Conservation (phyloP, 441 rosid genomes). For the Lepidium campestre region DNA sequence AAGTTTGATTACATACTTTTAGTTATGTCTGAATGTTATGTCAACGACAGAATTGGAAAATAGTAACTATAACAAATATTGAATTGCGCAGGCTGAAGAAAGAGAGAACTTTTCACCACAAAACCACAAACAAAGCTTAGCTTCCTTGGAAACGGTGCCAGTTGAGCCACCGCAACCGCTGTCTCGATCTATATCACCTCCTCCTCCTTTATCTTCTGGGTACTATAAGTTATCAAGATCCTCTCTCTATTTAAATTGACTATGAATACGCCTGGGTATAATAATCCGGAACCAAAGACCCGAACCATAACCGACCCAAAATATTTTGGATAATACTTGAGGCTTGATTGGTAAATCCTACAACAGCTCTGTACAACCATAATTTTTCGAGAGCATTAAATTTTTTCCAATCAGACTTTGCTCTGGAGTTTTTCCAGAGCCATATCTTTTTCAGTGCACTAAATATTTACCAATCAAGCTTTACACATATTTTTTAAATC, state of each 20-base stretch:
- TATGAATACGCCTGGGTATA: too few relatives aligned
- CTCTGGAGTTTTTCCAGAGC: too few relatives aligned
- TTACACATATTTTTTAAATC: too few relatives aligned
- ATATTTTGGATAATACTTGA: too few relatives aligned
- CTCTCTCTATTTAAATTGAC: neutral
- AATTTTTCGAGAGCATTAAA: too few relatives aligned
- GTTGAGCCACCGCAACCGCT: neutral
- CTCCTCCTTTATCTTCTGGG: slow-evolving; percentile 12
- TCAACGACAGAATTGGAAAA: neutral
- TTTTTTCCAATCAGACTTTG: too few relatives aligned
- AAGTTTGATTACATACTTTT: neutral
- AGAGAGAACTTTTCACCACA: neutral
- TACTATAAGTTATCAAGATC: neutral
- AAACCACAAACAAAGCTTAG: neutral
- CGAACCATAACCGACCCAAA: too few relatives aligned
- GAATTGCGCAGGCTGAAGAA: slow-evolving; percentile 3
- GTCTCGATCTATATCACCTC: neutral
- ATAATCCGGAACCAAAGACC: too few relatives aligned
- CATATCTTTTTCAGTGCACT: too few relatives aligned
- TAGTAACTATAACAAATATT: neutral
- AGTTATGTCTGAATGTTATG: neutral
- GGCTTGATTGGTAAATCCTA: too few relatives aligned
- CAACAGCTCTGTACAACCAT: too few relatives aligned
- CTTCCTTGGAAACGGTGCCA: neutral
- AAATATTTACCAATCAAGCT: too few relatives aligned